phyloP scores from a whole-genome alignment of 2,329 filamentous ascomycete genomes.

The Colletotrichum costaricense region DNA sequence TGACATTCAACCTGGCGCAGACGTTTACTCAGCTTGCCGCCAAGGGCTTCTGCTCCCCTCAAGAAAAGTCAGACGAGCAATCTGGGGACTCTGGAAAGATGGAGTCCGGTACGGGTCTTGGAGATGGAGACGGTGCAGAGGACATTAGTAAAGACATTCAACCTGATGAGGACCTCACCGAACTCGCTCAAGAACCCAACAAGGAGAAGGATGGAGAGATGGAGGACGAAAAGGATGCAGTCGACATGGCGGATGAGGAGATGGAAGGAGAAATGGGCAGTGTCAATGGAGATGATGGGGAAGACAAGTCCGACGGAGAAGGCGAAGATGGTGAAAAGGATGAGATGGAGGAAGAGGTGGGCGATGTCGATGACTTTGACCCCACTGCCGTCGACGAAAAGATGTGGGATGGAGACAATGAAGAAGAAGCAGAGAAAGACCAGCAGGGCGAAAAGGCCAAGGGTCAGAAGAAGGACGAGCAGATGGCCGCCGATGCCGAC shows the following conservation, averaged over 20 bases:
- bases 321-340: conserved; percentile 74
- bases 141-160: conserved; percentile 98
- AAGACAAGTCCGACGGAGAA: conserved; percentile 69
- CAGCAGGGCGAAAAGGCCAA: conserved; percentile 80
- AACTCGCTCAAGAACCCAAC: conserved; percentile 87
- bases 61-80: conserved; percentile 80
- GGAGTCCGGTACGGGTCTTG: conserved; percentile 91
- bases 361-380: conserved; percentile 91
- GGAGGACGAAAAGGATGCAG: conserved; percentile 84
- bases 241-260: conserved; percentile 94
- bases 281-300: conserved; percentile 69
- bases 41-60: conserved; percentile 91
- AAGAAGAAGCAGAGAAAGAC: conserved; percentile 80
- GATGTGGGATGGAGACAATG: conserved; percentile 93
- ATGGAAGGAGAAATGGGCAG: conserved; percentile 85
- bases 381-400: conserved; percentile 95
- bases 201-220: conserved; percentile 74
- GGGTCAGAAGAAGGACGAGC: conserved; percentile 73
- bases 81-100: conserved; percentile 80
- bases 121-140: conserved; percentile 93
- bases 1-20: conserved; percentile 80
- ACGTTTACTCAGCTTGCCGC: conserved; percentile 82
- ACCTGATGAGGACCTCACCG: conserved; percentile 91
- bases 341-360: conserved; percentile 91
- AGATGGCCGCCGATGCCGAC: conserved; percentile 69